Evolutionary conservation across 1,139 yeast genomes (phyloP).

Genomic region (Maudiozyma humilis): DNA sequence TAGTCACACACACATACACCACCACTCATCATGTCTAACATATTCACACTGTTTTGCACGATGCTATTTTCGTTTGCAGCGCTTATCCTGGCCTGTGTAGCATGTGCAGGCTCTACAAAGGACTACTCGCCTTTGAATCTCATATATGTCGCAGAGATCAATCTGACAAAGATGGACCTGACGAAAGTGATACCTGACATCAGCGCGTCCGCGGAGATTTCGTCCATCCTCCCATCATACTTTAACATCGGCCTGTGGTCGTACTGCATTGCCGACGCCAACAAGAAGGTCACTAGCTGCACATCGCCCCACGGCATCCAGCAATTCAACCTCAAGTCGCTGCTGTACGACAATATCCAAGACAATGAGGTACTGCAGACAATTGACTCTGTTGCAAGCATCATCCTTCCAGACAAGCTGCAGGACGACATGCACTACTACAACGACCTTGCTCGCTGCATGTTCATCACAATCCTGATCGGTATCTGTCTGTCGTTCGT

Average conservation of each 20-base stretch:
- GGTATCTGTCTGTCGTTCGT: slow-evolving; percentile 24
- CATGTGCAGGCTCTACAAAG: slow-evolving; percentile 29
- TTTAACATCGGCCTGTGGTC: slow-evolving; percentile 30
- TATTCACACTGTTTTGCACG: slow-evolving; percentile 15
- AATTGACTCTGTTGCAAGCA: slow-evolving; percentile 17
- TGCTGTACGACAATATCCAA: slow-evolving; percentile 21
- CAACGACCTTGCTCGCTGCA: slow-evolving; percentile 24
- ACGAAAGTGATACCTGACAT: slow-evolving; percentile 14
- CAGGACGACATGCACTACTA: slow-evolving; percentile 21
- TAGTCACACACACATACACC: neutral
- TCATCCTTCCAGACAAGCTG: slow-evolving; percentile 20
- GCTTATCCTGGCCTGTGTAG: slow-evolving; percentile 22
- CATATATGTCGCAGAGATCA: slow-evolving; percentile 26
- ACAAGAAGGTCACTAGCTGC: slow-evolving; percentile 17
- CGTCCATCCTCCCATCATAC: slow-evolving; percentile 18
- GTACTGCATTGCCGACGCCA: slow-evolving; percentile 20
- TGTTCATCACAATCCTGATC: slow-evolving; percentile 24
- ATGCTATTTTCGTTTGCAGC: slow-evolving; percentile 22
- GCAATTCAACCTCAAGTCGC: slow-evolving; percentile 18
- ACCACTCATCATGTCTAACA: slow-evolving; percentile 17
- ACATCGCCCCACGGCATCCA: slow-evolving; percentile 28
- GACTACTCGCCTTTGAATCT: slow-evolving; percentile 25
- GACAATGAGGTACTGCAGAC: slow-evolving; percentile 16
- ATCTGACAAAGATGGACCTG: slow-evolving; percentile 15
- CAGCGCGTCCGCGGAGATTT: slow-evolving; percentile 7